Evolutionary conservation across 306 rosid genomes (phyloP).

Genomic region (Herpetospermum pedunculosum): DNA sequence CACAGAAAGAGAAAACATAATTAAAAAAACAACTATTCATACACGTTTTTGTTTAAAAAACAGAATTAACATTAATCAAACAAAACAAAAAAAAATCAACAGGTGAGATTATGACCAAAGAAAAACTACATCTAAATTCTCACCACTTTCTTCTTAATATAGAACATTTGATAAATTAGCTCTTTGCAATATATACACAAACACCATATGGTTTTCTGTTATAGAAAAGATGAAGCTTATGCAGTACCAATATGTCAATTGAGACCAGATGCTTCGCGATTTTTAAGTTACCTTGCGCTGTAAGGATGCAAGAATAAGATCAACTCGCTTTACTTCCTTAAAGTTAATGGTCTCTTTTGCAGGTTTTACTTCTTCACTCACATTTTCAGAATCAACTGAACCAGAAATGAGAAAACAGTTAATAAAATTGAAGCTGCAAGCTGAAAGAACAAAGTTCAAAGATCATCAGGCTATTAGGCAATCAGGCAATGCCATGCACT

Average conservation of each 20-base stretch:
- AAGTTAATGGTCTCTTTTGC: constrained; percentile 53
- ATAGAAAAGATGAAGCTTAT: neutral
- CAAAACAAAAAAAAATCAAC: neutral
- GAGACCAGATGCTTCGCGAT: neutral
- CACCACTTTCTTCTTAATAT: neutral
- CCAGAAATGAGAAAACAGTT: constrained; percentile 22
- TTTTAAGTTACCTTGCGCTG: constrained; percentile 54
- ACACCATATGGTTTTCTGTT: neutral
- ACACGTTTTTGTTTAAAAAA: neutral
- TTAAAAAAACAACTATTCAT: neutral
- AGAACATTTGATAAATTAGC: neutral
- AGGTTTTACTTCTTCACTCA: constrained; percentile 49
- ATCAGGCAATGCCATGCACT: neutral
- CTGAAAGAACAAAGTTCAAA: neutral
- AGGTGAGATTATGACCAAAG: neutral
- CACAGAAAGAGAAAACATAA: too few species aligned
- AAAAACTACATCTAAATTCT: neutral
- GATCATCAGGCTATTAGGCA: neutral
- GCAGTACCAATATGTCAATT: neutral
- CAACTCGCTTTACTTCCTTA: constrained; percentile 66
- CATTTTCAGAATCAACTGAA: constrained; percentile 68
- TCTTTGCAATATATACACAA: neutral
- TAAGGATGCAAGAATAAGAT: constrained; percentile 73
- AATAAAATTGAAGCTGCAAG: constrained; percentile 1
- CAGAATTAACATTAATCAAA: neutral